Conservation (phyloP, 108 stramenopile species). For the Nannochloropsis salina region DNA sequence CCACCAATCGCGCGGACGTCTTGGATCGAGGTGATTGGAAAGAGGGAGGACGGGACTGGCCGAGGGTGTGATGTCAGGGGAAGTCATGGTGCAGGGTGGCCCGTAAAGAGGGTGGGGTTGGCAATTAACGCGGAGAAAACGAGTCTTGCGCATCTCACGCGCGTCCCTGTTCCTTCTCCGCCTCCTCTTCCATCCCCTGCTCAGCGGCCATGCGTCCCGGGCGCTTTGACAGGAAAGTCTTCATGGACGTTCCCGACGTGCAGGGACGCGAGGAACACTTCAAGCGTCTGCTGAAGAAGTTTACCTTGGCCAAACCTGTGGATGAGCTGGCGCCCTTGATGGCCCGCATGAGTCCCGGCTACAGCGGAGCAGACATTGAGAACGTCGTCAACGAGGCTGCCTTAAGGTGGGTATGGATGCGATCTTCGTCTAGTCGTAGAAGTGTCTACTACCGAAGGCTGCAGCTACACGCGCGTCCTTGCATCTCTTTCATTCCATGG, state of each 20-base stretch:
- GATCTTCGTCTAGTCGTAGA: background rate
- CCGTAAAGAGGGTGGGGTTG: too few relatives aligned
- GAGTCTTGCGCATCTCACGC: too few relatives aligned
- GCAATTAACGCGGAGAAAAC: too few relatives aligned
- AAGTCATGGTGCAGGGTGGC: background rate
- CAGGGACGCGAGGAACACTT: slow-evolving; percentile 26
- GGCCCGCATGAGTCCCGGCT: slow-evolving; percentile 16
- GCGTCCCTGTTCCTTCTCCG: background rate
- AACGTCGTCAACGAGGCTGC: slow-evolving; percentile 20
- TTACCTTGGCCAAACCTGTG: slow-evolving; percentile 7
- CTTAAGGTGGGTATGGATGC: background rate
- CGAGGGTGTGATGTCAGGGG: background rate
- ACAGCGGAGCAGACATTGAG: slow-evolving; percentile 28
- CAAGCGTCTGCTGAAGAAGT: background rate
- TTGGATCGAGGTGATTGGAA: slow-evolving; percentile 18
- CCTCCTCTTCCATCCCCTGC: background rate
- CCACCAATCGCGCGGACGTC: slow-evolving; percentile 28
- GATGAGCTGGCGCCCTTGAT: background rate
- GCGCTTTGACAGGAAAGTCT: slow-evolving; percentile 33
- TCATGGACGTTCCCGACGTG: slow-evolving; percentile 26
- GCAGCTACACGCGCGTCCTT: background rate
- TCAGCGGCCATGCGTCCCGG: slow-evolving; percentile 28
- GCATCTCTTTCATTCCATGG: background rate
- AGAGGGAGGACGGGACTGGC: background rate
- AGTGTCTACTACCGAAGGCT: background rate